These are phyloP conservation scores for Babesia bovis DNA, from an alignment of 169 alveolate species.

Conservation along the genomic window DNA sequence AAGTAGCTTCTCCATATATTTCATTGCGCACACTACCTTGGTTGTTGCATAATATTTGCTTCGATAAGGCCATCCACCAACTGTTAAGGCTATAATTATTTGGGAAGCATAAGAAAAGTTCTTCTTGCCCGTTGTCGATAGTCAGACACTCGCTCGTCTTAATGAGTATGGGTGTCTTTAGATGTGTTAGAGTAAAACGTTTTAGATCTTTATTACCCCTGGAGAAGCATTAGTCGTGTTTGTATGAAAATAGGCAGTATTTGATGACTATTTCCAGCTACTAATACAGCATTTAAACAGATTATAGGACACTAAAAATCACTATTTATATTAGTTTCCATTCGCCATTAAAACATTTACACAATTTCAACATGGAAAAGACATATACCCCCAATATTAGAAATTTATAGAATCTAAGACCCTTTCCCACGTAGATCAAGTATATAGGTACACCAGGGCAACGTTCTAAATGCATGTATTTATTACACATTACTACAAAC, in stretches of 20 bases:
- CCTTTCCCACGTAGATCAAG: too few relatives aligned
- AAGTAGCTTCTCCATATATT: constrained; percentile 59
- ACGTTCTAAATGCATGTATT: too few relatives aligned
- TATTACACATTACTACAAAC: too few relatives aligned
- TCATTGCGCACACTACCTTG: constrained; percentile 55
- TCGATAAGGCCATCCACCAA: constrained; percentile 66
- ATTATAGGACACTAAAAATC: neutral
- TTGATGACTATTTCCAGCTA: neutral
- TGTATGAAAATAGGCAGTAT: too few relatives aligned
- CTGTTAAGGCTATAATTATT: constrained; percentile 49
- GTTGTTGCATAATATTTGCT: constrained; percentile 57
- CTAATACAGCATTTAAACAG: neutral
- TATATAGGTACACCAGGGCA: too few relatives aligned
- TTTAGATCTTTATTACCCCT: constrained; percentile 59
- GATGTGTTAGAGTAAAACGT: constrained; percentile 9
- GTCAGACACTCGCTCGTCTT: constrained; percentile 51
- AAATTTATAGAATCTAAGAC: too few relatives aligned
- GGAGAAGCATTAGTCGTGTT: neutral
- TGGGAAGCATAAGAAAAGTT: constrained; percentile 20
- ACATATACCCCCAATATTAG: too few relatives aligned
- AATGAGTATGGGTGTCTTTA: constrained; percentile 53
- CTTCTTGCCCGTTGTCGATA: constrained; percentile 12
- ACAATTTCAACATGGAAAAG: too few relatives aligned
- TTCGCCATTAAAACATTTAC: too few relatives aligned
- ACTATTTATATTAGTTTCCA: neutral